Conservation (phyloP, 306 rosid genomes). For the Astragalus glycyphyllos region DNA sequence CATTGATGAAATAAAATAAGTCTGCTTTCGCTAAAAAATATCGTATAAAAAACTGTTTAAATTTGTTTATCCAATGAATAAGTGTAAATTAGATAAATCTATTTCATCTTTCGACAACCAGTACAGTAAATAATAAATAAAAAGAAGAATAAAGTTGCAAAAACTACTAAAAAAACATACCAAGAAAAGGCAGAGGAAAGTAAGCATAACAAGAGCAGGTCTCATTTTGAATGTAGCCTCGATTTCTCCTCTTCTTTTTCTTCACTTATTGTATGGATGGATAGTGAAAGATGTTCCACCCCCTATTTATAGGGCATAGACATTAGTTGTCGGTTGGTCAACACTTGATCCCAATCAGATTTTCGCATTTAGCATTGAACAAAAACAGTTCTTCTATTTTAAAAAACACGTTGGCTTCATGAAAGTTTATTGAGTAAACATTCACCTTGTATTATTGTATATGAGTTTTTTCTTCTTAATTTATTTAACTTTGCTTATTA, state of each 20-base stretch:
- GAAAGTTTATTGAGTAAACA: too few species aligned
- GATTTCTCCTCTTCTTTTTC: neutral
- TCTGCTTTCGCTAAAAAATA: too few species aligned
- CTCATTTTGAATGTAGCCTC: conserved; percentile 17
- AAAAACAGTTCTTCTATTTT: too few species aligned
- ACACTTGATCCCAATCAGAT: too few species aligned
- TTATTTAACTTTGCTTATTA: too few species aligned
- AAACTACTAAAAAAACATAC: conserved; percentile 20
- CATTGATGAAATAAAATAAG: too few species aligned
- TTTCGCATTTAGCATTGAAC: too few species aligned
- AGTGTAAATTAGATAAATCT: too few species aligned
- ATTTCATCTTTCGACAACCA: neutral
- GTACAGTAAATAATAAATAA: neutral
- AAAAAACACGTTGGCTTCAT: too few species aligned
- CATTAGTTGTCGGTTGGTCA: neutral
- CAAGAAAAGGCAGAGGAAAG: conserved; percentile 41
- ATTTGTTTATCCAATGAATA: neutral
- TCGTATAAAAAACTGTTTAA: too few species aligned
- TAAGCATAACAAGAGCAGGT: conserved; percentile 22
- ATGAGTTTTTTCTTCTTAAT: too few species aligned
- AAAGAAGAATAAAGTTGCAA: neutral
- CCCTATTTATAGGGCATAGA: conserved; percentile 11
- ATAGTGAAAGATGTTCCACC: neutral
- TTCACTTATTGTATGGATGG: neutral
- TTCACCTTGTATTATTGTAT: too few species aligned